Base-by-base conservation (phyloP, 345 rosid genomes). In the Gossypium turneri region DNA sequence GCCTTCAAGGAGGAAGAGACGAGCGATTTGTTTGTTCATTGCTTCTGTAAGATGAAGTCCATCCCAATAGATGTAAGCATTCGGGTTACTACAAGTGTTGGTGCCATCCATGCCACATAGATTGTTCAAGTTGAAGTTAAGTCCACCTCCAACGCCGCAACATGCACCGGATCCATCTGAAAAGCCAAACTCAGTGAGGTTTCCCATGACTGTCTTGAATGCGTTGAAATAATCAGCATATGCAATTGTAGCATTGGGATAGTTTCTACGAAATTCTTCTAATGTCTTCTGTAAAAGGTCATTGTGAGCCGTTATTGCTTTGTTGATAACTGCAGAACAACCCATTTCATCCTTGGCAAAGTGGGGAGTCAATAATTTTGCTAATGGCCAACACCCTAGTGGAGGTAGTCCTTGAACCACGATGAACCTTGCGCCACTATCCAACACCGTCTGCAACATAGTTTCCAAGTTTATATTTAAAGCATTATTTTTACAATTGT, bases 381-480 rank as follows among this genome's bases (percentile, higher is more conserved):
- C 60, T 29, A 78, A 44, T 0, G 88, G 88, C n/a, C 82, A 74
- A 58, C 90, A 87, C 2, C 88, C 87, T 13, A 68, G 24, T 1
- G 87, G 84, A n/a, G 86, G 87, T 43, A 85, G 77, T 19, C 90
- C 90, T 70, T 84, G 82, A 66, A 83, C 82, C 16, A 87, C 83
- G 2, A 85, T 3, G 76, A 68, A 82, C 78, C 63, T 83, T 29
- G 85, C 90, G 2, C 88, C 90, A 4, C 38, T 75, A n/a, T 74
- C 84, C 19, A 80, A 47, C 58, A 83, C 47, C 44, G 77, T n/a
- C 86, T 86, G 82, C 19, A 25, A 66, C n/a, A 15, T 8, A 43
- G 25, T 11, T 10, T 72, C 12, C 11, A 34, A 53, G 55, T 58
- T 72, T 2, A 15, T 3, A 72, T 56, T 57, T n/a, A 19, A 17